Conservation (phyloP, 192 early-diverging fungal genomes). For the Coemansia sp. region DNA sequence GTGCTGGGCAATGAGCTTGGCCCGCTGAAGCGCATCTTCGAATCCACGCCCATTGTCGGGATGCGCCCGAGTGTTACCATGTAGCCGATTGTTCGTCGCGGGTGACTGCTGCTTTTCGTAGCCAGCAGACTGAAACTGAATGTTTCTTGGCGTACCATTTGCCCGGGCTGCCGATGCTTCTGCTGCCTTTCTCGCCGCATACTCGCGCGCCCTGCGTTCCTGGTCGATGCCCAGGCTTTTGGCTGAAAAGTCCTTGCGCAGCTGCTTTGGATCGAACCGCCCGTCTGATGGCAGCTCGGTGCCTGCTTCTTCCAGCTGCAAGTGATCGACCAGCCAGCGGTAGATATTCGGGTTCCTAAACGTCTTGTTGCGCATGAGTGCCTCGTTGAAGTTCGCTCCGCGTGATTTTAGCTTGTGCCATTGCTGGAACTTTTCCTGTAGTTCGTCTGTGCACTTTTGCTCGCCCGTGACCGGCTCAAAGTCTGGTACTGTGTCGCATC, state of each 20-base stretch:
- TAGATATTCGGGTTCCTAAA: conserved; percentile 93
- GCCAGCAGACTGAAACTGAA: conserved; percentile 32
- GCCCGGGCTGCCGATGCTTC: conserved; percentile 13
- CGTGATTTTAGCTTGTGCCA: conserved; percentile 65
- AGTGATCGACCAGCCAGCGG: conserved; percentile 79
- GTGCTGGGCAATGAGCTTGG: conserved; percentile 48
- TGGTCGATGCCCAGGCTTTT: conserved; percentile 37
- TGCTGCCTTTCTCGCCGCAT: conserved; percentile 30
- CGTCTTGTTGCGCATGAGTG: conserved; percentile 77
- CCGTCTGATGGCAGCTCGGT: conserved; percentile 67
- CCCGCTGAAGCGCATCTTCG: conserved; percentile 41
- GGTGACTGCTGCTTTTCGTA: neutral
- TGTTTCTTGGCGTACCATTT: conserved; percentile 14
- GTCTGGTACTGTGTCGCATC: conserved; percentile 32
- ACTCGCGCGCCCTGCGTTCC: conserved; percentile 40
- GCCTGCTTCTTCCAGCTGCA: conserved; percentile 79
- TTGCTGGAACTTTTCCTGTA: conserved; percentile 75
- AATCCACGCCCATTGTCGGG: conserved; percentile 25
- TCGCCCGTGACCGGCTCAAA: conserved; percentile 2
- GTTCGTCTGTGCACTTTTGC: conserved; percentile 58
- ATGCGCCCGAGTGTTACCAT: neutral
- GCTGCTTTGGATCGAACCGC: conserved; percentile 63
- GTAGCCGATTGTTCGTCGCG: neutral
- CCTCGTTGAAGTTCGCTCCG: conserved; percentile 80
- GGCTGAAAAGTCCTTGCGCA: conserved; percentile 35